phyloP scores from a whole-genome alignment of 2,329 filamentous ascomycete species.

The Nemania diffusa region DNA sequence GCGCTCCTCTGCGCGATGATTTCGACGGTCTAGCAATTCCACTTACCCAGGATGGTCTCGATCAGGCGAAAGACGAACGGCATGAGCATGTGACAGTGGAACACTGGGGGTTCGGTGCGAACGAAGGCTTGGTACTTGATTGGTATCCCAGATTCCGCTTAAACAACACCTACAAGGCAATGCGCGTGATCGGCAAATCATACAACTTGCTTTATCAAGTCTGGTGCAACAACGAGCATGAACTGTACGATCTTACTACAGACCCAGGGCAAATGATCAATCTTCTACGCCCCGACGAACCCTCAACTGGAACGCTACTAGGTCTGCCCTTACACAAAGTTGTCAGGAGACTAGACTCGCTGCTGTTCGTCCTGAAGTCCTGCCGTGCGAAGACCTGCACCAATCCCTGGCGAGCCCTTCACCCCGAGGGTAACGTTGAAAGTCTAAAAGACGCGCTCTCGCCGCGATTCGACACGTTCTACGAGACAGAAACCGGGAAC shows the following conservation, averaged over 20 bases:
- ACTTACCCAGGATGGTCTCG: constrained; percentile 36
- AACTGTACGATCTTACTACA: constrained; percentile 62
- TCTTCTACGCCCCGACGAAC: constrained; percentile 54
- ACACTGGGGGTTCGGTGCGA: constrained; percentile 55
- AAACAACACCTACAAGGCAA: constrained; percentile 66
- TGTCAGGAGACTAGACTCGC: constrained; percentile 56
- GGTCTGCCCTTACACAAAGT: constrained; percentile 50
- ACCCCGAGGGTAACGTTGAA: constrained; percentile 57
- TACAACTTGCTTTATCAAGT: constrained; percentile 60
- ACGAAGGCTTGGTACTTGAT: constrained; percentile 47
- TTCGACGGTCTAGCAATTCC: constrained; percentile 68
- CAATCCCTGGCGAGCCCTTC: constrained; percentile 59
- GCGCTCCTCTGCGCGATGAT: constrained; percentile 56
- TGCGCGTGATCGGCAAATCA: constrained; percentile 58
- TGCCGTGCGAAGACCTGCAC: constrained; percentile 59
- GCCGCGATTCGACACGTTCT: constrained; percentile 57
- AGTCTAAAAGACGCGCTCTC: constrained; percentile 58
- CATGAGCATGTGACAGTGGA: constrained; percentile 62
- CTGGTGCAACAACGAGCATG: constrained; percentile 68
- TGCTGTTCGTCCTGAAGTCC: constrained; percentile 62
- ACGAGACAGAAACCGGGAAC: constrained; percentile 50
- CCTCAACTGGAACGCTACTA: constrained; percentile 27
- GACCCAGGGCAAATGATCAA: constrained; percentile 47
- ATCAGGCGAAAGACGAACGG: constrained; percentile 40
- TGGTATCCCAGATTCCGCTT: constrained; percentile 40